phyloP scores from a whole-genome alignment of 2,329 filamentous ascomycete genomes.

The Aureobasidium sp. region DNA sequence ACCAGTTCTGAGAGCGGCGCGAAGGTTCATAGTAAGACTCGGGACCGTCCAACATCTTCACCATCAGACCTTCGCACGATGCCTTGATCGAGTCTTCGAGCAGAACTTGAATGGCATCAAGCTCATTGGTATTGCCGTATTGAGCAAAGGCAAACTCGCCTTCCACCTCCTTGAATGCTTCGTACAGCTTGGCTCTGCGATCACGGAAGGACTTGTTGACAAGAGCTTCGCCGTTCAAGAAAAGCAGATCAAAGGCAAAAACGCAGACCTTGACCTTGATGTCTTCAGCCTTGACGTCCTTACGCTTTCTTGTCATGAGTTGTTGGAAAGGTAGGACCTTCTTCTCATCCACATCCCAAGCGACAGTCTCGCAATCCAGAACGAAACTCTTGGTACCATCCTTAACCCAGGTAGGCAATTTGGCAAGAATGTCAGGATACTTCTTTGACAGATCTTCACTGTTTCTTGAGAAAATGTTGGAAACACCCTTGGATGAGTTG shows the following conservation, averaged over 20 bases:
- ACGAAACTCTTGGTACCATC: conserved; percentile 88
- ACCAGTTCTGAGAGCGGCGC: conserved; percentile 94
- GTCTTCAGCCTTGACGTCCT: conserved; percentile 92
- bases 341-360: conserved; percentile 91
- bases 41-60: conserved; percentile 93
- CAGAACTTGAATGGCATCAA: conserved; percentile 88
- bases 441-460: conserved; percentile 96
- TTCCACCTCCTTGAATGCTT: conserved; percentile 68
- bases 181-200: conserved; percentile 65
- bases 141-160: conserved; percentile 91
- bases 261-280: conserved; percentile 96
- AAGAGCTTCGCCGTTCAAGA: conserved; percentile 80
- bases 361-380: conserved; percentile 96
- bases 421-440: conserved; percentile 89
- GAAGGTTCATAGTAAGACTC: conserved; percentile 95
- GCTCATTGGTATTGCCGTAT: conserved; percentile 74
- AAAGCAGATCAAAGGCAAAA: conserved; percentile 92
- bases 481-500: conserved; percentile 65
- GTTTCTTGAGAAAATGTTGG: conserved; percentile 94
- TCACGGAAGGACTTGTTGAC: conserved; percentile 83
- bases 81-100: conserved; percentile 93
- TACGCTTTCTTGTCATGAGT: conserved; percentile 95
- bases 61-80: conserved; percentile 96
- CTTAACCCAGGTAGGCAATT: conserved; percentile 84
- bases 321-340: conserved; percentile 96